Percentiles rank a stretch among this genome's conserved stretches.
Conservation (phyloP, 2,329 filamentous ascomycete species). For the Rhinocladiella similis region DNA sequence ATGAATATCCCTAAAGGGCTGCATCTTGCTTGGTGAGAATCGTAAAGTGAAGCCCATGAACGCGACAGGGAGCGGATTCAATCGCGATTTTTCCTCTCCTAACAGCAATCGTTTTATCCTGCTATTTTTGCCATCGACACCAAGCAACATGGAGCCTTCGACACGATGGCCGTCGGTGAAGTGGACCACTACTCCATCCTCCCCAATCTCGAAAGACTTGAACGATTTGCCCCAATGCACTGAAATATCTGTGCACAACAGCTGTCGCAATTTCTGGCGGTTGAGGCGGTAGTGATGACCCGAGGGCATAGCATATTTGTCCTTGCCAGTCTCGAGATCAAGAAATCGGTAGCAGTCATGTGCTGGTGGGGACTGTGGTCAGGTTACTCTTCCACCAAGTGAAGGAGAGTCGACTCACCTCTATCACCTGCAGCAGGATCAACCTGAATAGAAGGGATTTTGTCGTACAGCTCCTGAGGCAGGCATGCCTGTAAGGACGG, state of each 20-base stretch:
- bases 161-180: conserved; percentile 27
- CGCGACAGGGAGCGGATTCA: conserved; percentile 9
- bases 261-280: conserved; percentile 31
- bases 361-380: neutral
- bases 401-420: conserved; percentile 10
- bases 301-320: conserved; percentile 34
- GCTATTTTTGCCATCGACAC: conserved; percentile 31
- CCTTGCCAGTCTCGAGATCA: conserved; percentile 32
- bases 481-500: conserved; percentile 27
- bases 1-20: conserved; percentile 11
- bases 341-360: conserved; percentile 32
- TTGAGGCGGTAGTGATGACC: conserved; percentile 31
- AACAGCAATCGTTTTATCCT: conserved; percentile 22
- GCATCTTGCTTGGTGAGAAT: conserved; percentile 6
- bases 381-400: neutral
- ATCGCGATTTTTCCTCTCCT: neutral
- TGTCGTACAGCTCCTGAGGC: conserved; percentile 28
- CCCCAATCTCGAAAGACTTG: neutral
- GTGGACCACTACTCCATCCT: conserved; percentile 6
- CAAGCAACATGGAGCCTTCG: conserved; percentile 27
- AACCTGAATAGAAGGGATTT: conserved; percentile 30
- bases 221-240: conserved; percentile 32
- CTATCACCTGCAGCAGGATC: conserved; percentile 30
- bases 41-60: conserved; percentile 11
- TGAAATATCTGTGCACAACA: conserved; percentile 30